phyloP scores from a whole-genome alignment of 2,329 filamentous ascomycete genomes.

The Corinectria fuckeliana region DNA sequence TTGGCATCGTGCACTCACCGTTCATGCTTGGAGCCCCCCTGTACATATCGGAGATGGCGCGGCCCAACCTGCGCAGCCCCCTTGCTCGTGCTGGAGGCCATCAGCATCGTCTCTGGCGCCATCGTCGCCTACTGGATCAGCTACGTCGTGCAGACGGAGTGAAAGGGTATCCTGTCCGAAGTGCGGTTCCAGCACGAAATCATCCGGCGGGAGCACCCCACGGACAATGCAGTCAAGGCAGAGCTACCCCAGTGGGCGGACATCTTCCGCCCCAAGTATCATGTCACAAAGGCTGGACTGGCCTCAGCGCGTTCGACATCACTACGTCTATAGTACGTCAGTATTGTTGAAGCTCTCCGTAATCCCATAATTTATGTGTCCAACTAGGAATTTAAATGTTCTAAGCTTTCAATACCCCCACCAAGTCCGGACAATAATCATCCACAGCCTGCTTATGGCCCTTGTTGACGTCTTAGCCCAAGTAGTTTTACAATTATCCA shows the following conservation, averaged over 20 bases:
- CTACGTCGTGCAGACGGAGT: conserved; percentile 57
- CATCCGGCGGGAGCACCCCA: conserved; percentile 11
- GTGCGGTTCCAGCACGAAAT: conserved; percentile 50
- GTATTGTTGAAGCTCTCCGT: too few relatives aligned
- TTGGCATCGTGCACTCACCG: conserved; percentile 49
- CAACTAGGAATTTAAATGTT: too few relatives aligned
- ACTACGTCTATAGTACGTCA: too few relatives aligned
- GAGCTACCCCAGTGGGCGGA: conserved; percentile 54
- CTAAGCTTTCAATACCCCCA: too few relatives aligned
- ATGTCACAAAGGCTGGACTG: too few relatives aligned
- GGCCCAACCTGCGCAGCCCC: conserved; percentile 47
- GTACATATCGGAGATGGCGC: conserved; percentile 44
- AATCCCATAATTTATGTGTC: too few relatives aligned
- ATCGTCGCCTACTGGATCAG: conserved; percentile 62
- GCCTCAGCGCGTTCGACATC: conserved; percentile 34
- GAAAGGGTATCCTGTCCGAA: conserved; percentile 57
- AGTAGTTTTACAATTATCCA: too few relatives aligned
- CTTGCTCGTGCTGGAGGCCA: conserved; percentile 57
- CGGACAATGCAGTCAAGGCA: conserved; percentile 45
- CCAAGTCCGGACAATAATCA: too few relatives aligned
- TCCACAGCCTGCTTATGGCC: too few relatives aligned
- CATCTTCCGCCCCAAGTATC: conserved; percentile 52
- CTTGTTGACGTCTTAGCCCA: too few relatives aligned
- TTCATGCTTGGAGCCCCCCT: conserved; percentile 50
- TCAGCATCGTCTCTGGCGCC: conserved; percentile 59